Evolutionary conservation across 1,284 basidiomycete species (phyloP).

Genomic region (Melampsora larici-populina): DNA sequence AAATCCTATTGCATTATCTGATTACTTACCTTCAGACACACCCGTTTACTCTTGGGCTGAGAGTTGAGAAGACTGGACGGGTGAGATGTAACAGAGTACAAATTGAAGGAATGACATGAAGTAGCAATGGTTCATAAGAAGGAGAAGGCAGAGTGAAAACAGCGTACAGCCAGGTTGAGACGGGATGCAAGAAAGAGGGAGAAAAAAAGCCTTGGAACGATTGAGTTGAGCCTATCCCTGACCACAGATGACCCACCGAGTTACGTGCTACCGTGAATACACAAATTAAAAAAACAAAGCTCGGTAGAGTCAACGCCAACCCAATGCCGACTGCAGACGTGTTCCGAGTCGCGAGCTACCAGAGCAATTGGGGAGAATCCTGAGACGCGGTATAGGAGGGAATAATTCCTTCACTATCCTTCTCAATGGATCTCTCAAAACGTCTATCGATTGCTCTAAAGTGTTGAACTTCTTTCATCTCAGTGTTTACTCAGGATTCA

Average conservation of each 20-base stretch:
- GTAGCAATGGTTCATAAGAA: too few relatives aligned
- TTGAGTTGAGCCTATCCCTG: background rate
- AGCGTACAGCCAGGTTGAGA: background rate
- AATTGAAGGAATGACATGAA: too few relatives aligned
- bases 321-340: conserved; percentile 7
- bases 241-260: background rate
- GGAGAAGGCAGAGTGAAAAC: too few relatives aligned
- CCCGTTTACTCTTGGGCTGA: background rate
- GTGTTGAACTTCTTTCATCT: background rate
- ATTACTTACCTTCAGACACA: background rate
- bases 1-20: too few relatives aligned
- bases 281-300: background rate
- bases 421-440: conserved; percentile 10
- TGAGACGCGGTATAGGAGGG: conserved; percentile 3
- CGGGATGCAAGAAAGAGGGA: conserved; percentile 2
- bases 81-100: background rate
- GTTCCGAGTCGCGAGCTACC: conserved; percentile 6
- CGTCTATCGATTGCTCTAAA: background rate
- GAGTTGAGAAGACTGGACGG: background rate
- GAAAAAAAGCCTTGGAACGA: background rate
- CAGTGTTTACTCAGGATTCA: background rate
- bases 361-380: background rate
- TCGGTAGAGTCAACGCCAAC: background rate
- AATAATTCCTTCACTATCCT: background rate
- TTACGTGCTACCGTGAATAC: background rate